Conservation (phyloP, 768 basidiomycete genomes). For the Lactarius psammicola region DNA sequence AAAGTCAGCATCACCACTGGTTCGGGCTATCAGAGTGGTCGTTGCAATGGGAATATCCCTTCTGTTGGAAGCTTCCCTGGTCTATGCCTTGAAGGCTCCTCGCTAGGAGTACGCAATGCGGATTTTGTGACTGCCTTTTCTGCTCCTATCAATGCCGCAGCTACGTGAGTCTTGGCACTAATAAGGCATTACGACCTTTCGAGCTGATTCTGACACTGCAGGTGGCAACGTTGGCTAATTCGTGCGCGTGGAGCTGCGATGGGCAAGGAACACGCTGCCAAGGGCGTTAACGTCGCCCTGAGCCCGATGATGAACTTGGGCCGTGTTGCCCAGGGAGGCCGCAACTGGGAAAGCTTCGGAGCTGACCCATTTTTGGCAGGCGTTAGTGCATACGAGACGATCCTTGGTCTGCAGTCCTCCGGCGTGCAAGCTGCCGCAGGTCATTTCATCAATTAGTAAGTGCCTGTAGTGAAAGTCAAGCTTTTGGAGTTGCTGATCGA, state of each 20-base stretch:
- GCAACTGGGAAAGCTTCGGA: constrained; percentile 97
- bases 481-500: background rate
- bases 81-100: constrained; percentile 73
- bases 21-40: constrained; percentile 54
- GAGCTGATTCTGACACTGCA: constrained; percentile 30
- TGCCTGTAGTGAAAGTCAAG: constrained; percentile 9
- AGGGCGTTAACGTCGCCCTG: constrained; percentile 81
- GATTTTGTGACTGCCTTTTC: constrained; percentile 81
- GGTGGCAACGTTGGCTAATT: constrained; percentile 76
- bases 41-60: constrained; percentile 67
- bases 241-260: constrained; percentile 73
- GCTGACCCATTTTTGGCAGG: constrained; percentile 85
- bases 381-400: constrained; percentile 74
- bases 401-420: constrained; percentile 74
- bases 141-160: constrained; percentile 76
- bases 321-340: constrained; percentile 72
- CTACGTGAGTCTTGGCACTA: constrained; percentile 54
- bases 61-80: constrained; percentile 57
- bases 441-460: constrained; percentile 74
- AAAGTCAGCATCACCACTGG: constrained; percentile 28
- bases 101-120: constrained; percentile 74
- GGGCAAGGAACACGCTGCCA: constrained; percentile 80
- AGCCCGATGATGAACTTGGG: constrained; percentile 88
- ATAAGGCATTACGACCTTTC: background rate
- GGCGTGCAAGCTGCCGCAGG: constrained; percentile 89